Evolutionary conservation across 345 rosid genomes (phyloP).

Genomic region (Carallia brachiata): DNA sequence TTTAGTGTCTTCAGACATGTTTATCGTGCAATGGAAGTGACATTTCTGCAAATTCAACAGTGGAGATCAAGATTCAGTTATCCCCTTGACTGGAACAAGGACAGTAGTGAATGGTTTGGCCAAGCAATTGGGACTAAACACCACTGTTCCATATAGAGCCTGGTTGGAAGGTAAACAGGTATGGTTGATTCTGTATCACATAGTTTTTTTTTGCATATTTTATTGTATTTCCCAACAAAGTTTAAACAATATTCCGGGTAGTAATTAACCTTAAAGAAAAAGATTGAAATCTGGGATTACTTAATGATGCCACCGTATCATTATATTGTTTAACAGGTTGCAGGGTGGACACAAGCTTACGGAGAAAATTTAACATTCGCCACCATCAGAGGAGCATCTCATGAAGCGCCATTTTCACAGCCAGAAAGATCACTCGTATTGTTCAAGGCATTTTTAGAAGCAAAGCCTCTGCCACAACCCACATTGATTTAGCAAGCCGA

Average conservation of each 20-base stretch:
- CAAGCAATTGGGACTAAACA: conserved; percentile 35
- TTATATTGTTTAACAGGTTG: conserved; percentile 25
- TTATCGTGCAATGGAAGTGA: not conserved
- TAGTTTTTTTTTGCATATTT: too few relatives aligned
- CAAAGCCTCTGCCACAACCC: conserved; percentile 36
- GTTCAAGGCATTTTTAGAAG: conserved; percentile 36
- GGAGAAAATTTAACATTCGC: conserved; percentile 42
- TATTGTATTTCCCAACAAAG: too few relatives aligned
- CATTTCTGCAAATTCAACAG: conserved; percentile 8
- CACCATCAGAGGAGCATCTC: conserved; percentile 55
- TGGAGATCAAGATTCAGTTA: conserved; percentile 37
- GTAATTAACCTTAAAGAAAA: too few relatives aligned
- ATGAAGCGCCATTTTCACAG: conserved; percentile 47
- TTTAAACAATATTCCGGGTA: too few relatives aligned
- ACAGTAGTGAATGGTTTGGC: conserved; percentile 38
- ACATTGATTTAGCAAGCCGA: not conserved
- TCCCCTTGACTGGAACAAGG: conserved; percentile 42
- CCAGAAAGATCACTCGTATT: conserved; percentile 44
- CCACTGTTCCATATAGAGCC: conserved; percentile 41
- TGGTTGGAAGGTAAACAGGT: conserved; percentile 52
- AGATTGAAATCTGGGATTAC: too few relatives aligned
- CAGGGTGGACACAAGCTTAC: conserved; percentile 55
- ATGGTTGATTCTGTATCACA: not conserved
- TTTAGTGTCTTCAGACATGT: not conserved
- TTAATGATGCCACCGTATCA: too few relatives aligned